A percentile compares a stretch with the other conserved stretches of the same genome.
Conservation (phyloP, 2,329 filamentous ascomycete genomes). For the Lasiodiplodia citricola region DNA sequence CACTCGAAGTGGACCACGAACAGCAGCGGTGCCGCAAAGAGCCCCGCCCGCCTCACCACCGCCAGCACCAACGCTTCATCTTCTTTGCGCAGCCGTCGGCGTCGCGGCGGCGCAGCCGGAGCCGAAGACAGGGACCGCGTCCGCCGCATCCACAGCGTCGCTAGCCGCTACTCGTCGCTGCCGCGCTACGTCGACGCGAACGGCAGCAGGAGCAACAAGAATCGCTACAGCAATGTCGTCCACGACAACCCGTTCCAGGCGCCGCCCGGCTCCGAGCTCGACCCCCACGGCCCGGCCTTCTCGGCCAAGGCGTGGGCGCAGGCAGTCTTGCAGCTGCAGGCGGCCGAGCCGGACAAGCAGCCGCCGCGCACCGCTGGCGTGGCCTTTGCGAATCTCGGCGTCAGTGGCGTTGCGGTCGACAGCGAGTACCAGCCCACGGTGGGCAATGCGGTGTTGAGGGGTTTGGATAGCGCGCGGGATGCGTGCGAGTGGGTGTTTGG, state of each 20-base stretch:
- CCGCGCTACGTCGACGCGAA: not conserved
- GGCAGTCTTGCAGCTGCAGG: constrained; percentile 9
- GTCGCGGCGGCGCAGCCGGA: not conserved
- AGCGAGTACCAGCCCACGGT: constrained; percentile 11
- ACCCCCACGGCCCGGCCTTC: constrained; percentile 9
- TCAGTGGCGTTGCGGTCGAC: not conserved
- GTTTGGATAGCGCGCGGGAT: not conserved
- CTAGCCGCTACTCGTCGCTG: constrained; percentile 17
- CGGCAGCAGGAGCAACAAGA: not conserved
- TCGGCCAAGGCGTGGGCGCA: constrained; percentile 7
- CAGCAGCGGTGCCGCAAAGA: not conserved
- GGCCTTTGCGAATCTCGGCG: constrained; percentile 22
- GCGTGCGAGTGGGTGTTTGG: not conserved
- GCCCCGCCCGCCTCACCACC: not conserved
- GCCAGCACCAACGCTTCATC: not conserved
- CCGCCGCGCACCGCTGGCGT: constrained; percentile 15
- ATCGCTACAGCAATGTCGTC: not conserved
- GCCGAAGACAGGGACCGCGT: constrained; percentile 1
- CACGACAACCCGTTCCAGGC: constrained; percentile 20
- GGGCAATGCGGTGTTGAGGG: not conserved
- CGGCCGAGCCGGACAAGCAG: not conserved
- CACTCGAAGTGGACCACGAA: not conserved
- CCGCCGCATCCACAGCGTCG: constrained; percentile 14
- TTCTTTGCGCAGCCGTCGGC: not conserved
- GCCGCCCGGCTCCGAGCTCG: not conserved